Evolutionary conservation across 371 early-diverging fungal species (phyloP).

Genomic region (Vairimorpha ceranae): DNA sequence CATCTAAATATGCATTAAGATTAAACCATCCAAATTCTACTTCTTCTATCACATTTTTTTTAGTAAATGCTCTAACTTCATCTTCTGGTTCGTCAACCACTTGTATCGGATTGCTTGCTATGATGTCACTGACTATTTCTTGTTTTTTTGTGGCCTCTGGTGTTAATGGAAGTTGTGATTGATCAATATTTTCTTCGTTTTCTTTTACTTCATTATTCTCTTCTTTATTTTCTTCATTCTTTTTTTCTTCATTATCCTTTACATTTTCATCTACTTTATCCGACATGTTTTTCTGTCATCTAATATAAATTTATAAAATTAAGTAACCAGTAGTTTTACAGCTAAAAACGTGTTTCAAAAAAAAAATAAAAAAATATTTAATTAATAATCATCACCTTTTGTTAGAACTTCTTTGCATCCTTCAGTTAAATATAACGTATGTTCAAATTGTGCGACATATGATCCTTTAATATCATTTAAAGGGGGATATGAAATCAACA

Average conservation of each 20-base stretch:
- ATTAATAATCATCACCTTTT: slow-evolving; percentile 67
- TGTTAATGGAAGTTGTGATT: neutral
- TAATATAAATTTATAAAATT: neutral
- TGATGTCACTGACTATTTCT: slow-evolving; percentile 34
- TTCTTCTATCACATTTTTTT: slow-evolving; percentile 22
- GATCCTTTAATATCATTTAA: slow-evolving; percentile 78
- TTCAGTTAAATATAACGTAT: slow-evolving; percentile 85
- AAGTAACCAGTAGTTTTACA: neutral
- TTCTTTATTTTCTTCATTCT: slow-evolving; percentile 12
- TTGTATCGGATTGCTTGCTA: slow-evolving; percentile 32
- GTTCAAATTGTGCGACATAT: slow-evolving; percentile 94
- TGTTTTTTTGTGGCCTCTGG: slow-evolving; percentile 6
- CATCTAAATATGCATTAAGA: slow-evolving; percentile 45
- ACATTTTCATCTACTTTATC: slow-evolving; percentile 27
- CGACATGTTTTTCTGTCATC: neutral
- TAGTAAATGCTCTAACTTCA: slow-evolving; percentile 17
- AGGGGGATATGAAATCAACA: slow-evolving; percentile 84
- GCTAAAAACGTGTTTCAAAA: neutral
- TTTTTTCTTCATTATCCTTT: slow-evolving; percentile 35
- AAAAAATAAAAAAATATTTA: neutral
- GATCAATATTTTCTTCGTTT: slow-evolving; percentile 19
- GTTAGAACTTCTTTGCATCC: slow-evolving; percentile 81
- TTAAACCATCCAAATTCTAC: slow-evolving; percentile 36
- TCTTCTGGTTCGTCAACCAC: slow-evolving; percentile 14
- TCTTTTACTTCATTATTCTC: slow-evolving; percentile 32